These are phyloP conservation scores for Glebionis coronaria DNA, from an alignment of 129 eudicot genomes.

Conservation along the genomic window DNA sequence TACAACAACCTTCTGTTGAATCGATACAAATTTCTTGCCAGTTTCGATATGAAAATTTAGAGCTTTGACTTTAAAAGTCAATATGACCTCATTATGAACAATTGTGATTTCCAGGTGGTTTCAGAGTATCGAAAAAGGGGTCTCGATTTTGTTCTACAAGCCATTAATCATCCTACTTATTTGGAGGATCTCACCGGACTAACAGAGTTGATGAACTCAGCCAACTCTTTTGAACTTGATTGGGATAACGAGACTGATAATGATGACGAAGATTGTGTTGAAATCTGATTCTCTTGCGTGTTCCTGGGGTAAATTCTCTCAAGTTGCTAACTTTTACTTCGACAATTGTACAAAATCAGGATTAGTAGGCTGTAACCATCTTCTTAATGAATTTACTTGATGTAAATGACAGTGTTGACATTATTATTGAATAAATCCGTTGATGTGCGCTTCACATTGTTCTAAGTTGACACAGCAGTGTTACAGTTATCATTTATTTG, in stretches of 20 bases:
- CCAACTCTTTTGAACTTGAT: constrained; percentile 61
- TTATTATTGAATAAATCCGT: not conserved
- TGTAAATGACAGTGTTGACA: not conserved
- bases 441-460: not conserved
- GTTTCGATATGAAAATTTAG: not conserved
- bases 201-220: constrained; percentile 84
- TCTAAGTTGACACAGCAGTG: no score
- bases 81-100: not conserved
- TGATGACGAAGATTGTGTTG: constrained; percentile 55
- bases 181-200: constrained; percentile 95
- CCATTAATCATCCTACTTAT: constrained; percentile 86
- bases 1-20: not conserved
- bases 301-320: not conserved
- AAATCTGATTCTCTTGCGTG: constrained; percentile 44
- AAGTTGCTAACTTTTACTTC: constrained; percentile 5
- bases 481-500: no score
- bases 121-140: constrained; percentile 63
- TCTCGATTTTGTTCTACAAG: constrained; percentile 73
- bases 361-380: not conserved
- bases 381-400: constrained; percentile 4
- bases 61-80: not conserved
- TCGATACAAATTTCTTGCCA: not conserved
- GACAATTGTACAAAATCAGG: constrained; percentile 23
- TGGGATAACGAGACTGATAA: constrained; percentile 69
- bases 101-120: constrained; percentile 55